These are phyloP conservation scores for Jatropha curcas DNA, from an alignment of 345 rosid genomes.

Conservation along the genomic window DNA sequence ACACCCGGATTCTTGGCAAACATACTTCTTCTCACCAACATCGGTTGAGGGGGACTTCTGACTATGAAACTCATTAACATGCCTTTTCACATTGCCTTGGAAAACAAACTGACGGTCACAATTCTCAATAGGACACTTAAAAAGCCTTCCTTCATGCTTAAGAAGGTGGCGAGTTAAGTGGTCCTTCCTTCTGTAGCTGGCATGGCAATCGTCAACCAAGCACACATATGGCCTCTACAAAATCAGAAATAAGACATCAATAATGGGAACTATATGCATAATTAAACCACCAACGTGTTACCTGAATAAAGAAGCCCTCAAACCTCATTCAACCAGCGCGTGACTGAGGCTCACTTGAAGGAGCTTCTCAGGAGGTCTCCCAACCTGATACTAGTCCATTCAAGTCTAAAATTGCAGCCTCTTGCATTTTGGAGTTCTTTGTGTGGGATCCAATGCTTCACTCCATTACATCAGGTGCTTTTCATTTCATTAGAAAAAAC, in stretches of 20 bases:
- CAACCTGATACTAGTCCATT: conserved; percentile 97
- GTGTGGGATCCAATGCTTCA: conserved; percentile 99
- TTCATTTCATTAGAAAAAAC: conserved; percentile 17
- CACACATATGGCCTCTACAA: conserved; percentile 76
- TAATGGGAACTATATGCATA: not conserved
- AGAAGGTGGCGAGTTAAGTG: conserved; percentile 81
- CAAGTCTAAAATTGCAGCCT: conserved; percentile 61
- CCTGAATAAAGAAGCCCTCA: conserved; percentile 13
- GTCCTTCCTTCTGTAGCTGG: conserved; percentile 86
- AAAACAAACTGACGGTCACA: conserved; percentile 52
- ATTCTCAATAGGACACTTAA: conserved; percentile 56
- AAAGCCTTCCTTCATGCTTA: conserved; percentile 72
- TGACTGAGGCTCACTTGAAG: conserved; percentile 87
- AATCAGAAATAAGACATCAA: not conserved
- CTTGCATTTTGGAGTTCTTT: conserved; percentile 98
- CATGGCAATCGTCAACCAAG: conserved; percentile 58
- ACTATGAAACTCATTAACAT: conserved; percentile 52
- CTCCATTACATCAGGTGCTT: conserved; percentile 38
- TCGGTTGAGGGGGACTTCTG: conserved; percentile 22
- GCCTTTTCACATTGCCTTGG: conserved; percentile 63
- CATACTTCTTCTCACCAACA: conserved; percentile 34
- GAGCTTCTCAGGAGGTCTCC: conserved; percentile 99
- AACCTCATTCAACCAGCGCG: conserved; percentile 56
- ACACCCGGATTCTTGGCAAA: conserved; percentile 74
- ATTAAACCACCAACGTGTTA: not conserved